A percentile compares a stretch with the other conserved stretches of the same genome.
phyloP scores from a whole-genome alignment of 2,329 filamentous ascomycete genomes.

The Colletotrichum neosansevieriae region DNA sequence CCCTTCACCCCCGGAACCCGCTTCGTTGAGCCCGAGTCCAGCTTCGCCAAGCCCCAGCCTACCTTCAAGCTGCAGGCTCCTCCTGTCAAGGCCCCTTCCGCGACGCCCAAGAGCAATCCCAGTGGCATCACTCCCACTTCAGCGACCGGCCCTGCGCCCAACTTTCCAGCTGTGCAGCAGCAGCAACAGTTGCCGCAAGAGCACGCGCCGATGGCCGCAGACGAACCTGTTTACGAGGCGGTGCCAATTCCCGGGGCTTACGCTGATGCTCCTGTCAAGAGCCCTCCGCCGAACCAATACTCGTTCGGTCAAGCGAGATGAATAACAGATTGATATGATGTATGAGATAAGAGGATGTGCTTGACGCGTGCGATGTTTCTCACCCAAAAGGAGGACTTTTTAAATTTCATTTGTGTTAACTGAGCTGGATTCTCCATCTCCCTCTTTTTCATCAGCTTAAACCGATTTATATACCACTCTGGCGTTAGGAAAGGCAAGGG shows the following conservation, averaged over 20 bases:
- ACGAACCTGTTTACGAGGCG: slow-evolving; percentile 85
- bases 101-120: slow-evolving; percentile 78
- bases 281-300: slow-evolving; percentile 60
- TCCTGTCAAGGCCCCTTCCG: slow-evolving; percentile 80
- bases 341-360: slow-evolving; percentile 9
- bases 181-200: slow-evolving; percentile 59
- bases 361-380: slow-evolving; percentile 7
- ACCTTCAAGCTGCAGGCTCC: slow-evolving; percentile 91
- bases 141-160: slow-evolving; percentile 52
- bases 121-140: slow-evolving; percentile 70
- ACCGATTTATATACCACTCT: slow-evolving; percentile 39
- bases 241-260: slow-evolving; percentile 94
- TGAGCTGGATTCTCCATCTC: slow-evolving; percentile 31
- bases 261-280: slow-evolving; percentile 65
- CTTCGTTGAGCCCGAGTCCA: slow-evolving; percentile 72
- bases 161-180: slow-evolving; percentile 53
- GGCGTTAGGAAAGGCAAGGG: slow-evolving; percentile 40
- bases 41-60: slow-evolving; percentile 63
- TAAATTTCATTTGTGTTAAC: slow-evolving; percentile 35
- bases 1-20: slow-evolving; percentile 67
- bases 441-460: slow-evolving; percentile 15
- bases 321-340: slow-evolving; percentile 39
- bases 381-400: slow-evolving; percentile 14
- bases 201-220: slow-evolving; percentile 77
- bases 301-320: slow-evolving; percentile 54